These are phyloP conservation scores for Hydrangea macrophylla DNA, from an alignment of 148 eudicot genomes.

Conservation along the genomic window DNA sequence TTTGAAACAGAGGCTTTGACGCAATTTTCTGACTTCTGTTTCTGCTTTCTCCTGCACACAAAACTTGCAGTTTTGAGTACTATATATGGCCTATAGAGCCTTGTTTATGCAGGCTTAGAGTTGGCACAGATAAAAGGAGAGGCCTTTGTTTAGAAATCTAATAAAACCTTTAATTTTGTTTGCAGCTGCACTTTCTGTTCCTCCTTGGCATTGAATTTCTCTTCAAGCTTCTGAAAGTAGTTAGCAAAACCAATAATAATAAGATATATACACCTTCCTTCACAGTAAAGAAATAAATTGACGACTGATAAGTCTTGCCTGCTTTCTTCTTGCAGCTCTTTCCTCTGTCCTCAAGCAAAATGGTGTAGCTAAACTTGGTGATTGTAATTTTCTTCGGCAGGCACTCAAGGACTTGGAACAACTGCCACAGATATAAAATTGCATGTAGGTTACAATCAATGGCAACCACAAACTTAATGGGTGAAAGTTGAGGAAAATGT, in stretches of 20 bases:
- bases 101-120: neutral
- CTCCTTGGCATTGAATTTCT: constrained; percentile 45
- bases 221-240: constrained; percentile 45
- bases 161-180: constrained; percentile 36
- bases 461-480: neutral
- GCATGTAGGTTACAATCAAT: neutral
- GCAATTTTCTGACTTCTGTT: constrained; percentile 56
- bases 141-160: neutral
- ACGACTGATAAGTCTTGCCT: constrained; percentile 35
- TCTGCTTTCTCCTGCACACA: constrained; percentile 25
- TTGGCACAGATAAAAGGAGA: neutral
- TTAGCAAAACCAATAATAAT: neutral
- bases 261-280: neutral
- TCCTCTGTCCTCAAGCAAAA: constrained; percentile 47
- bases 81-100: neutral
- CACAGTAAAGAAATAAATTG: neutral
- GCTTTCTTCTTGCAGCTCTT: constrained; percentile 58
- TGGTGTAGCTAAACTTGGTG: constrained; percentile 41
- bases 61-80: neutral
- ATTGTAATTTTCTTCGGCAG: constrained; percentile 42
- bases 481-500: neutral
- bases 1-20: constrained; percentile 75
- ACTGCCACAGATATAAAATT: constrained; percentile 17
- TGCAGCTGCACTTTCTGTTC: constrained; percentile 38
- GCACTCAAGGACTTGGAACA: constrained; percentile 42